Base-by-base conservation (phyloP, 1,284 basidiomycete genomes). In the Vanrija humicola region DNA sequence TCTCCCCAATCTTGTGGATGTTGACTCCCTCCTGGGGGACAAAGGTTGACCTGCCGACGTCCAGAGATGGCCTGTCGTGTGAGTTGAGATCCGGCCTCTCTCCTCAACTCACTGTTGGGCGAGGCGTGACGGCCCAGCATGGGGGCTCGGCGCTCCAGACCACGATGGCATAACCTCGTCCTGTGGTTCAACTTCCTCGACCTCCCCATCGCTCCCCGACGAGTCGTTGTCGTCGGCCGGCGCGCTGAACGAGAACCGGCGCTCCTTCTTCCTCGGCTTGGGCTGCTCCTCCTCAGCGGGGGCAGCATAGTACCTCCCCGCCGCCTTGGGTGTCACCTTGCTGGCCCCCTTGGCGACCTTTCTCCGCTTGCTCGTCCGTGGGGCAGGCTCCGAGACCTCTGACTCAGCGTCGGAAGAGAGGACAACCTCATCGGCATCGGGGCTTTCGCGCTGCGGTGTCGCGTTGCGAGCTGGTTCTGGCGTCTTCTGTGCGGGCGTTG, bases 181-280 rank as follows among this genome's bases (percentile, higher is more conserved):
- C 8, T 59, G 62, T n/a, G 58, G 38, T 12, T 28, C 19, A 1
- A 39, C 38, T 6, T 49, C 43, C 8, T 63, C 62, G 7, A 59
- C 63, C 3, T 63, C 61, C 0, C 46, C 52, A 10, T 43, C 59
- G 14, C 44, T 48, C 6, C 34, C 34, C 9, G 48, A 50, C 3
- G 51, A 49, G 5, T 45, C 48, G 5, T 48, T 48, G 28, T 51
- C 55, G 4, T 55, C 63, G 2, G 43, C 38, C 0, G 68, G 67
- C 0, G 63, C 66, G 42, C 67, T 65, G 14, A 69, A 69, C 14
- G 71, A 73, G 49, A 67, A 70, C 42, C 56, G 51, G 40, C 48
- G 44, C n/a, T 42, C 46, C 59, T 49, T 55, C 7, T 23, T 39
- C 50, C 21, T 57, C 42, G 46, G 26, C 26, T 53, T 43, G 40